Conservation (phyloP, 305 asterid genomes). For the Fraxinus floribunda region DNA sequence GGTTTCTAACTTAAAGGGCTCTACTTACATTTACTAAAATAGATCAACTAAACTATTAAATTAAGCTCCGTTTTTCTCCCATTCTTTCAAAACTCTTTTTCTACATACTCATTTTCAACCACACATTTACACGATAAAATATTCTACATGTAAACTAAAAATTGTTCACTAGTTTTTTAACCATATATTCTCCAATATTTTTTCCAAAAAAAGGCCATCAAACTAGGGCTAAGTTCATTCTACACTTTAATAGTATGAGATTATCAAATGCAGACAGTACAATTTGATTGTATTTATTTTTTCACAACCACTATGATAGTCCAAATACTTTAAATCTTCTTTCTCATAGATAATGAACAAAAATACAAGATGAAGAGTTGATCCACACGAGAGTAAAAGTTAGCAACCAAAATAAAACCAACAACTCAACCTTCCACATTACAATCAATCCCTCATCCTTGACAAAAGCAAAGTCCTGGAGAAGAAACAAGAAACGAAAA, state of each 20-base stretch:
- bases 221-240: background rate
- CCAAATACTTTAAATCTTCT: slow-evolving; percentile 1
- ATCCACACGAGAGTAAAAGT: background rate
- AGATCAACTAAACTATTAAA: slow-evolving; percentile 12
- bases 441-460: background rate
- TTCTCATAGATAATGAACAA: background rate
- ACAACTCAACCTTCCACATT: background rate
- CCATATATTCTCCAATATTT: too few relatives aligned
- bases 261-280: slow-evolving; percentile 3
- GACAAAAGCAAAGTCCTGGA: background rate
- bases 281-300: background rate
- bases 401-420: background rate
- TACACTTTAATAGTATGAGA: background rate
- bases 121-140: too few relatives aligned
- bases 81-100: too few relatives aligned
- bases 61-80: background rate
- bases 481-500: slow-evolving; percentile 10
- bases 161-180: too few relatives aligned
- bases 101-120: too few relatives aligned
- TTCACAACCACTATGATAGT: slow-evolving; percentile 3
- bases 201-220: too few relatives aligned
- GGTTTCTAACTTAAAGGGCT: slow-evolving; percentile 11
- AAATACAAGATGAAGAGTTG: background rate
- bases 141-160: too few relatives aligned
- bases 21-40: background rate